Evolutionary conservation across 2,329 filamentous ascomycete genomes (phyloP), one percentile per base, ranked within the genome.

Genomic region (Sporothrix protearum): DNA sequence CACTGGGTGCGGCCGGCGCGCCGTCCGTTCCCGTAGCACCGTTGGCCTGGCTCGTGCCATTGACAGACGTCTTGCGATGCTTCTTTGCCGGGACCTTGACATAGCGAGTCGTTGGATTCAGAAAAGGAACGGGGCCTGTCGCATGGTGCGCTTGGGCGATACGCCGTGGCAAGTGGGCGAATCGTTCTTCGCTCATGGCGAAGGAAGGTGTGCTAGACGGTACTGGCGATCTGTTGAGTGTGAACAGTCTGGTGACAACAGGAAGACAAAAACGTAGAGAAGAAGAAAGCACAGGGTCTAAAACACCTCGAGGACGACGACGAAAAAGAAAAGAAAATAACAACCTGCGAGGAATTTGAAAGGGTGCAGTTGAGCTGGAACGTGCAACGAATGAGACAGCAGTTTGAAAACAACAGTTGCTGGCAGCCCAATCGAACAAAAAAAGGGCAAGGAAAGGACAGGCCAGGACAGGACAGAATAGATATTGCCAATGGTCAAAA

Each of bases 71-170:
- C 55, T 59, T 59, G 55, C 8, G 10, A 33, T 3, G 36, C 67
- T 22, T 33, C 51, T 45, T 68, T 28, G 57, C 19, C 19, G 71
- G 66, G 14, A 77, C 28, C 36, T 71, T 61, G 47, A 76, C 69
- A 42, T 75, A 74, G 10, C 74, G 66, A 12, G 73, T 74, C 28
- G 75, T 76, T 19, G 75, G 75, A 59, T 76, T 75, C 59, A 76
- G 33, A 63, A 73, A 72, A 0, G 72, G 28, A 30, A 73, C 28
- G 8, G 72, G 63, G 14, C 71, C 64, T 0, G 63, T 25, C 1
- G 49, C 66, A 51, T 69, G 55, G 45, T 55, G 19, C 1, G 71
- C 64, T 8, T 73, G 25, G 36, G 69, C 69, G 22, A 73, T 71
- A 39, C 71, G 69, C 66, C 57, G 55, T 10, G 71, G 71, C 47